Conservation (phyloP, 805 yeast species). For the Wickerhamomyces silvicola region DNA sequence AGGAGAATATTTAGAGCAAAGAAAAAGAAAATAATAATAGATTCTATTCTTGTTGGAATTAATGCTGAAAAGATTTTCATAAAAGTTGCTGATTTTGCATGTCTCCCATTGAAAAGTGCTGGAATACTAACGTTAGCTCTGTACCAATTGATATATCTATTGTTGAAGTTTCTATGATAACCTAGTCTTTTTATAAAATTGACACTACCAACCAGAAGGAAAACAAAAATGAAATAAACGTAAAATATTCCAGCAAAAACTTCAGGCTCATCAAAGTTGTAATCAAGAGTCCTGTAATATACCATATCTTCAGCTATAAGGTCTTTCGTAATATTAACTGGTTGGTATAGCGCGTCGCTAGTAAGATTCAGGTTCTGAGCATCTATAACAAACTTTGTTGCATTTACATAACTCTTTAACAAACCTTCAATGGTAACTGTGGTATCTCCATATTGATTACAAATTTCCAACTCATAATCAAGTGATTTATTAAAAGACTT, state of each 20-base stretch:
- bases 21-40: slow-evolving; percentile 30
- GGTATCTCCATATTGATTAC: slow-evolving; percentile 1
- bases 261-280: slow-evolving; percentile 15
- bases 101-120: slow-evolving; percentile 14
- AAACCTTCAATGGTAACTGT: slow-evolving; percentile 16
- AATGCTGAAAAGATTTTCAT: slow-evolving; percentile 9
- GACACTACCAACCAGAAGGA: slow-evolving; percentile 29
- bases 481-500: slow-evolving; percentile 10
- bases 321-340: slow-evolving; percentile 6
- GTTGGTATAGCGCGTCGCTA: slow-evolving; percentile 4
- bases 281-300: slow-evolving; percentile 6
- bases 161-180: slow-evolving; percentile 7
- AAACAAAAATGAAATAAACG: slow-evolving; percentile 33
- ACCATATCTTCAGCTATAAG: not conserved
- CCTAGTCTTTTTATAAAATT: slow-evolving; percentile 25
- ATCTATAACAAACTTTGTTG: slow-evolving; percentile 19
- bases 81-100: slow-evolving; percentile 3
- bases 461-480: not conserved
- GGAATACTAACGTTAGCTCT: slow-evolving; percentile 17
- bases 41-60: slow-evolving; percentile 18
- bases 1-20: slow-evolving; percentile 17
- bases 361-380: slow-evolving; percentile 5
- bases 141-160: slow-evolving; percentile 12
- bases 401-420: slow-evolving; percentile 24
- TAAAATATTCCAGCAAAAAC: slow-evolving; percentile 26